A percentile compares a stretch with the other conserved stretches of the same genome.
These are phyloP conservation scores for Alisma plantagoaquatica DNA, from an alignment of 106 monocot genomes.

Conservation along the genomic window DNA sequence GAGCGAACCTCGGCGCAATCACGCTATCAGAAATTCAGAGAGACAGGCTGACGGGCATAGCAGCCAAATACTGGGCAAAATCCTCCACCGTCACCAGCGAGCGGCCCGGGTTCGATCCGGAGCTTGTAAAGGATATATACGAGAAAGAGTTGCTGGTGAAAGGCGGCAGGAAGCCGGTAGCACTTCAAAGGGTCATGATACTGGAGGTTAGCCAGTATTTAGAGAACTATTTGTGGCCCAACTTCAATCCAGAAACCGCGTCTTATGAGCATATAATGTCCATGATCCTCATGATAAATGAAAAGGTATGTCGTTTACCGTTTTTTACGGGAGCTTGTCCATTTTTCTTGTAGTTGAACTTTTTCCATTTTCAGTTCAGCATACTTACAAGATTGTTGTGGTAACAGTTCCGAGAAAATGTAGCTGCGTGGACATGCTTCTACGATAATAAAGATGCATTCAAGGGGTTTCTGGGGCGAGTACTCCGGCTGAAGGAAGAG, in stretches of 20 bases:
- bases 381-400: too few relatives aligned
- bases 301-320: constrained; percentile 50
- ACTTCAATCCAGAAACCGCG: constrained; percentile 62
- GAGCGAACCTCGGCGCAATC: constrained; percentile 33
- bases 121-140: constrained; percentile 73
- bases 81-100: not conserved
- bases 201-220: constrained; percentile 96
- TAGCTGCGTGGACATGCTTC: constrained; percentile 91
- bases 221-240: constrained; percentile 95
- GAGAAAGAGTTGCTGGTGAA: constrained; percentile 62
- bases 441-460: constrained; percentile 75
- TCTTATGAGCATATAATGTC: constrained; percentile 98
- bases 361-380: too few relatives aligned
- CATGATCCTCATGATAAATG: constrained; percentile 94
- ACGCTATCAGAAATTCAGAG: constrained; percentile 88
- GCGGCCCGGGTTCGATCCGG: constrained; percentile 38
- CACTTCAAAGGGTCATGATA: constrained; percentile 88
- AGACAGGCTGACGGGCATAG: constrained; percentile 72
- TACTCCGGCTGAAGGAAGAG: constrained; percentile 80
- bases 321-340: not conserved
- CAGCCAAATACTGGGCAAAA: constrained; percentile 52
- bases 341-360: not conserved
- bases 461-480: constrained; percentile 57
- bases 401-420: constrained; percentile 93
- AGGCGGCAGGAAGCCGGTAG: constrained; percentile 69